phyloP scores from a whole-genome alignment of 441 rosid genomes.

The Brassica balearica region DNA sequence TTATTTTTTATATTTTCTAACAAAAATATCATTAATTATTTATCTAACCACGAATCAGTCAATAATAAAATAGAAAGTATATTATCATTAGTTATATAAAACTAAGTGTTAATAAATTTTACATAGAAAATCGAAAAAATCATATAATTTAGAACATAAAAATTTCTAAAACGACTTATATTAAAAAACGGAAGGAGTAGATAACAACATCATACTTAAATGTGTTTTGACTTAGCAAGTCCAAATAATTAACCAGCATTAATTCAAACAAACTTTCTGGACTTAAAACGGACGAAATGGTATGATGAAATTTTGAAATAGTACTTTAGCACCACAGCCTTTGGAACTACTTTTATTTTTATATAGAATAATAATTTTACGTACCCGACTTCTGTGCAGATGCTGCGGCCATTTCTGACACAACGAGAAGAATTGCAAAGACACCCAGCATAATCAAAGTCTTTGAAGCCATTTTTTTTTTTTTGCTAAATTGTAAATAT shows the following conservation, averaged over 20 bases:
- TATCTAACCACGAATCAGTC: too few species aligned
- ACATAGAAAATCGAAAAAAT: too few species aligned
- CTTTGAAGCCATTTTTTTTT: conserved; percentile 25
- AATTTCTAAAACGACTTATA: too few species aligned
- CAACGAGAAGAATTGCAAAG: conserved; percentile 37
- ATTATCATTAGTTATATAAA: too few species aligned
- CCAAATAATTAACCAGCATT: conserved; percentile 12
- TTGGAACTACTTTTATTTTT: background rate
- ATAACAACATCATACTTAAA: background rate
- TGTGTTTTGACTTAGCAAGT: background rate
- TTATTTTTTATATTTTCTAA: too few species aligned
- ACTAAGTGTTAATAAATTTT: too few species aligned
- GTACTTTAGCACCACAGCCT: conserved; percentile 6
- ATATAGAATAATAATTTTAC: background rate
- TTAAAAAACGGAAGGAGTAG: background rate
- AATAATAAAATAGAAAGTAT: too few species aligned
- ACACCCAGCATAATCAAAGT: conserved; percentile 41
- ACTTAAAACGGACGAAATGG: background rate
- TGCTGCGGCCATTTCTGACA: conserved; percentile 42
- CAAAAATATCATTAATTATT: too few species aligned
- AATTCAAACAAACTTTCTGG: background rate
- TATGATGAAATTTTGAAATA: background rate
- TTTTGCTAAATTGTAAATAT: too few species aligned
- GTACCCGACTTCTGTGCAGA: conserved; percentile 20
- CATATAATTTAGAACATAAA: too few species aligned